Conservation (phyloP, 169 alveolate genomes). For the Cryptosporidium muris region DNA sequence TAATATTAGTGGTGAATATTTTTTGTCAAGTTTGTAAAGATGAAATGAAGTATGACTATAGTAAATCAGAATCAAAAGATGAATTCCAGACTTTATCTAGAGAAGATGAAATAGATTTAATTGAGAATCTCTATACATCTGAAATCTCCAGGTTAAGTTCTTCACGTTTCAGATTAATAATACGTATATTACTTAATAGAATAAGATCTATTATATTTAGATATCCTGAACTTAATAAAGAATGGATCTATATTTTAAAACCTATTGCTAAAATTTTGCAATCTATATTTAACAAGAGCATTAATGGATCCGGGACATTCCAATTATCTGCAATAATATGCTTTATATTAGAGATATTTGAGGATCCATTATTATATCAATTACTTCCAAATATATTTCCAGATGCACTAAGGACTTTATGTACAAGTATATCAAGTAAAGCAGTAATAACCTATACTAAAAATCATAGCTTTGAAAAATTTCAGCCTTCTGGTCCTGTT, state of each 20-base stretch:
- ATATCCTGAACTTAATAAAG: background rate
- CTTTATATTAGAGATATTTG: conserved; percentile 7
- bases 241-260: conserved; percentile 3
- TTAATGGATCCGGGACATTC: background rate
- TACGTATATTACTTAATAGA: too few relatives aligned
- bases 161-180: too few relatives aligned
- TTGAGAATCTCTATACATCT: background rate
- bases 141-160: too few relatives aligned
- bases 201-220: background rate
- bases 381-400: conserved; percentile 21
- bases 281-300: conserved; percentile 2
- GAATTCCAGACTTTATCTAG: background rate
- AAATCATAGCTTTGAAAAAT: background rate
- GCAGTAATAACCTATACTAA: background rate
- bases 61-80: background rate
- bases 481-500: conserved; percentile 2
- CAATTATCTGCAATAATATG: conserved; percentile 24
- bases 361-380: background rate
- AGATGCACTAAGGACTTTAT: background rate
- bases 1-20: conserved; percentile 10
- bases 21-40: background rate
- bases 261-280: conserved; percentile 13
- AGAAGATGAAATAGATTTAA: background rate
- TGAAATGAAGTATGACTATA: background rate
- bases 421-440: background rate